phyloP scores from a whole-genome alignment of 2,329 filamentous ascomycete species.

The Rutstroemia sp. region DNA sequence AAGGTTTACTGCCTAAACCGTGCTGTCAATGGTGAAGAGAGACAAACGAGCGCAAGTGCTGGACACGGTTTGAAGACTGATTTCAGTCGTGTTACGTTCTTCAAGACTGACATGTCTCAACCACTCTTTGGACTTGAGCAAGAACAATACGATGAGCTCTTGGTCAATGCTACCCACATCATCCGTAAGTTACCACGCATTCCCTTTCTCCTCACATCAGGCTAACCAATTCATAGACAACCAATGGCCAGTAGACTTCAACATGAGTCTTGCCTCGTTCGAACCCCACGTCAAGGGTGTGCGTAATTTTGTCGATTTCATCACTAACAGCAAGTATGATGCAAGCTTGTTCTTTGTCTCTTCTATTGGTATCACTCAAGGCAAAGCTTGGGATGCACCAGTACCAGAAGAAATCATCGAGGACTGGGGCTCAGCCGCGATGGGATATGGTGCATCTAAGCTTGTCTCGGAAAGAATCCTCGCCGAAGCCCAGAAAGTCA shows the following conservation, averaged over 20 bases:
- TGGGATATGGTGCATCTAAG: conserved; percentile 25
- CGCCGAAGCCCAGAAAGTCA: conserved; percentile 31
- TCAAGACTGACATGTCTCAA: conserved; percentile 41
- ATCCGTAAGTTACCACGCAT: conserved; percentile 26
- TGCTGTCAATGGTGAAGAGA: conserved; percentile 12
- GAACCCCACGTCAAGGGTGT: conserved; percentile 33
- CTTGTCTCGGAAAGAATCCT: conserved; percentile 33
- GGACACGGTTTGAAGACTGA: conserved; percentile 34
- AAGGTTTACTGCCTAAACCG: conserved; percentile 44
- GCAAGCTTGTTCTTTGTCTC: conserved; percentile 24
- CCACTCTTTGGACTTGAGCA: conserved; percentile 40
- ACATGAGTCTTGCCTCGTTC: conserved; percentile 30
- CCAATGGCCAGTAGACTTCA: conserved; percentile 35
- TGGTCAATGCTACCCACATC: conserved; percentile 17
- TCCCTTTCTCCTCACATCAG: background rate
- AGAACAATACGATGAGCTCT: conserved; percentile 10
- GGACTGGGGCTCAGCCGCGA: conserved; percentile 28
- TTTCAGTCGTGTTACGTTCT: conserved; percentile 38
- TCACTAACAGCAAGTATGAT: conserved; percentile 4
- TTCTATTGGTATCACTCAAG: conserved; percentile 17
- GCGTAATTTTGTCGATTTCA: conserved; percentile 32
- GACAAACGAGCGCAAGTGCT: conserved; percentile 20
- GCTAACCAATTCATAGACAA: conserved; percentile 7
- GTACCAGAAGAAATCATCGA: conserved; percentile 33
- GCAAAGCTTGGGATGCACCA: conserved; percentile 5